Evolutionary conservation across 345 rosid genomes (phyloP), one percentile per base, ranked within the genome.

Genomic region (Eucalyptus decipiens): DNA sequence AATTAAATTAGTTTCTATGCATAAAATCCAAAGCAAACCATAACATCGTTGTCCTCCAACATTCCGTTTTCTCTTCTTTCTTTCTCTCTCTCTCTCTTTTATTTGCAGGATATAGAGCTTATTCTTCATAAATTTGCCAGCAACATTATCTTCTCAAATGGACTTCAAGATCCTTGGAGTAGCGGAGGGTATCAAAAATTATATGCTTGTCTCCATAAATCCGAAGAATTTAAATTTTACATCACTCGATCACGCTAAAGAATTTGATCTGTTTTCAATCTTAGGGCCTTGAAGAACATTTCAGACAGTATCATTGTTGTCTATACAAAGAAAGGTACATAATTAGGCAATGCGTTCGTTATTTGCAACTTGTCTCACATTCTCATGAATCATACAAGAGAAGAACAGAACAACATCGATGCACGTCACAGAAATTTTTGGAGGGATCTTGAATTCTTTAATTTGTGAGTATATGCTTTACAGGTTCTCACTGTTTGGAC

Each of bases 141-240:
- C 92, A 95, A 95, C 92, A 92, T 95, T 86, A 95, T 95, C 86
- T 95, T 94, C 94, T 95, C 96, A 9, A 95, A 94, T 69, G 96
- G 95, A 51, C 51, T 49, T 7, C 85, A 86, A 88, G 96, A 95
- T 92, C 96, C 96, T 87, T 93, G 92, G 37, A 94, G 95, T 80
- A 91, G 91, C 21, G 94, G 93, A 90, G 95, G 95, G 96, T 93
- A 94, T 37, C 18, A 28, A 19, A 37, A 37, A 37, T 40, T n/a
- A 76, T 76, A 40, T 40, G 45, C 28, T 6, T 40, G 42, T 76
- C 83, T 72, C 45, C 47, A 76, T 23, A 37, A 23, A 6, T 76
- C 14, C 2, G 7, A 37, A 37, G 15, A 11, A 5, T 72, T 72
- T 72, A 69, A 37, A 72, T 19, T 76, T 21, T 19, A 0, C 47